Percentiles rank a stretch among this genome's conserved stretches.
Evolutionary conservation across 768 basidiomycete species (phyloP).

Genomic region (Filobasidium floriforme): DNA sequence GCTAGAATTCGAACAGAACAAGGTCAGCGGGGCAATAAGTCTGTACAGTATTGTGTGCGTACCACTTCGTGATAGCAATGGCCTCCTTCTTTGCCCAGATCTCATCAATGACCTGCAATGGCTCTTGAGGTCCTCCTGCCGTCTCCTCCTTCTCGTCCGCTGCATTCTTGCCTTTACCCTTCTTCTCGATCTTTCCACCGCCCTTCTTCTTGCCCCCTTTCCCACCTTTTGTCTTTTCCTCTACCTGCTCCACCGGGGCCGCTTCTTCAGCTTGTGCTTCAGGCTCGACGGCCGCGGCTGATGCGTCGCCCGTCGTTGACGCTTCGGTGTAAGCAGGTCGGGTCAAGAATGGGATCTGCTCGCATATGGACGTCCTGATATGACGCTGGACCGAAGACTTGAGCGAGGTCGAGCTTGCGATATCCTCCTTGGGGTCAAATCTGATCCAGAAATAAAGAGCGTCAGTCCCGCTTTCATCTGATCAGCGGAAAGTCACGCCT

Average conservation of each 20-base stretch:
- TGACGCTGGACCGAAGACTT: constrained; percentile 88
- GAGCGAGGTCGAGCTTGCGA: constrained; percentile 79
- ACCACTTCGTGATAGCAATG: constrained; percentile 91
- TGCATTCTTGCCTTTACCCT: constrained; percentile 24
- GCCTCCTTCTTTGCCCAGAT: constrained; percentile 99
- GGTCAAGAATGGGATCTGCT: constrained; percentile 57
- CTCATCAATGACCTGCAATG: constrained; percentile 61
- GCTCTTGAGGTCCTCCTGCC: constrained; percentile 48
- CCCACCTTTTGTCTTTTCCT: constrained; percentile 25
- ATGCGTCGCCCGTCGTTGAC: constrained; percentile 8
- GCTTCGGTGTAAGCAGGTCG: constrained; percentile 49
- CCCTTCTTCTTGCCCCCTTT: constrained; percentile 31
- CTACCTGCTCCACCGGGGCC: constrained; percentile 14
- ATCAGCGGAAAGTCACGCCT: too few species aligned
- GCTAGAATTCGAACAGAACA: constrained; percentile 48
- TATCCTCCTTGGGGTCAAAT: constrained; percentile 58
- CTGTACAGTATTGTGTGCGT: constrained; percentile 20
- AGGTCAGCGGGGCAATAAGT: neutral
- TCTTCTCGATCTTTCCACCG: constrained; percentile 22
- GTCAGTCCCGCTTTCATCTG: neutral
- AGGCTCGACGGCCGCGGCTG: neutral
- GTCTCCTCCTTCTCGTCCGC: constrained; percentile 30
- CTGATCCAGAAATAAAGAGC: constrained; percentile 31
- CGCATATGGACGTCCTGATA: constrained; percentile 69
- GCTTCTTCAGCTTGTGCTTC: constrained; percentile 14